Percentiles rank a stretch among this genome's conserved stretches.
These are phyloP conservation scores for Bacidia gigantensis DNA, from an alignment of 495 filamentous ascomycete species.

Conservation along the genomic window DNA sequence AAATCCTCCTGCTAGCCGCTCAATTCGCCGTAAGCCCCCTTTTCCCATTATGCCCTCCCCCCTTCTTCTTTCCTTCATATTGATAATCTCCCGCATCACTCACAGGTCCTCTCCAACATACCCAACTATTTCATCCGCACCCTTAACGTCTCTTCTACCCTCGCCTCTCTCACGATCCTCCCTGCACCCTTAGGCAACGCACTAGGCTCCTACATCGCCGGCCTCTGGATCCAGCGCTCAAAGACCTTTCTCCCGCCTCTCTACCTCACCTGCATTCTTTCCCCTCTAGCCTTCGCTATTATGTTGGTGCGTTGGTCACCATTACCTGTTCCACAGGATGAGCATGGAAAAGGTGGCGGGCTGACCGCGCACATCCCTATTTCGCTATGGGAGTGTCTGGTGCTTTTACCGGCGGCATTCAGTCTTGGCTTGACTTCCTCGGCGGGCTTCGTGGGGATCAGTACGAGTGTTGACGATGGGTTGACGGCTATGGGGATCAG, in stretches of 20 bases:
- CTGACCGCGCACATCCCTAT: background rate
- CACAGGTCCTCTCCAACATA: background rate
- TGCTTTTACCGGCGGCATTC: background rate
- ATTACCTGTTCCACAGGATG: background rate
- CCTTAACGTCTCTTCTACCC: slow-evolving; percentile 12
- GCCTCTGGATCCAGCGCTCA: slow-evolving; percentile 22
- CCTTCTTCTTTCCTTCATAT: too few relatives aligned
- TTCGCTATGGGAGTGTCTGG: background rate
- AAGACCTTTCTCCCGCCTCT: background rate
- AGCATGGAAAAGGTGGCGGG: background rate
- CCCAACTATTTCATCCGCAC: slow-evolving; percentile 20
- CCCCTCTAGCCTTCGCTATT: background rate
- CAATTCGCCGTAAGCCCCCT: background rate
- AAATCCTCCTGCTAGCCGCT: background rate
- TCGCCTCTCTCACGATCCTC: slow-evolving; percentile 12
- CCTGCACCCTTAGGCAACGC: slow-evolving; percentile 14
- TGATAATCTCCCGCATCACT: background rate
- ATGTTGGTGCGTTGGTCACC: background rate
- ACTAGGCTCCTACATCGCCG: slow-evolving; percentile 17
- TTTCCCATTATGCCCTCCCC: background rate
- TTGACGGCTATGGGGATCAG: slow-evolving; percentile 19
- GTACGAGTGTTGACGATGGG: slow-evolving; percentile 38
- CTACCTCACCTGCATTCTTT: background rate
- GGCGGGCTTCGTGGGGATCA: slow-evolving; percentile 54
- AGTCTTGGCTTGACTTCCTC: background rate